Base-by-base conservation (phyloP, 441 rosid genomes). In the Adansonia grandidieri region DNA sequence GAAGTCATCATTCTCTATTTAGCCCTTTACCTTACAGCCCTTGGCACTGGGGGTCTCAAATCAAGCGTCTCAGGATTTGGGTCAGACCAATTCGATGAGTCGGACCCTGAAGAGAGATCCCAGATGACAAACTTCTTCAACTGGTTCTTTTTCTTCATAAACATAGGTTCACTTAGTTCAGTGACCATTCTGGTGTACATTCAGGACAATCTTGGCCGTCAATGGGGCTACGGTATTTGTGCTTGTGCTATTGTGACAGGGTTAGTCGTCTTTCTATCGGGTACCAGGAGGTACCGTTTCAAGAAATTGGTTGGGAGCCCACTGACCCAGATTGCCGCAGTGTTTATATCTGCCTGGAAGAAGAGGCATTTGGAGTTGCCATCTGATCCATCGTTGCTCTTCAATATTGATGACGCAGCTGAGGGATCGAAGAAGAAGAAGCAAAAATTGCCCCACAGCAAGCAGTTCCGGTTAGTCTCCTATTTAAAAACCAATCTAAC, bases 51-150 rank as follows among this genome's bases (percentile, higher is more conserved):
- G 6, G 97, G 98, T 0, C 85, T 95, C 40, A 95, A 95, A 81
- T 93, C 98, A 17, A 95, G 98, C 62, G 98, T 95, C 5, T 95
- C 98, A 0, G 98, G 98, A 3, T 95, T 95, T 28, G 98, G 96
- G 0, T 95, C 98, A 1, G 98, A 95, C 81, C 98, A 95, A 15
- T 95, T 95, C 83, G 95, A 93, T 56, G 98, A 95, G 3, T 81
- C 86, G 0, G 93, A 95, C 71, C 85, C 80, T 2, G 79, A 73
- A 17, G 98, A 95, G 82, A 82, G 78, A 24, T 80, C 87, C 53
- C 91, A 86, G 69, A 95, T 95, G 98, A 78, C 80, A 42, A 79
- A 85, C 45, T 95, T 95, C 88, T 95, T 95, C 81, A 90, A 87
- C 77, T 94, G 98, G 88, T 95, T 95, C 91, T 93, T 93, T 82